Base-by-base conservation (phyloP, 2,329 filamentous ascomycete genomes). In the Myriosclerotinia scirpicola region DNA sequence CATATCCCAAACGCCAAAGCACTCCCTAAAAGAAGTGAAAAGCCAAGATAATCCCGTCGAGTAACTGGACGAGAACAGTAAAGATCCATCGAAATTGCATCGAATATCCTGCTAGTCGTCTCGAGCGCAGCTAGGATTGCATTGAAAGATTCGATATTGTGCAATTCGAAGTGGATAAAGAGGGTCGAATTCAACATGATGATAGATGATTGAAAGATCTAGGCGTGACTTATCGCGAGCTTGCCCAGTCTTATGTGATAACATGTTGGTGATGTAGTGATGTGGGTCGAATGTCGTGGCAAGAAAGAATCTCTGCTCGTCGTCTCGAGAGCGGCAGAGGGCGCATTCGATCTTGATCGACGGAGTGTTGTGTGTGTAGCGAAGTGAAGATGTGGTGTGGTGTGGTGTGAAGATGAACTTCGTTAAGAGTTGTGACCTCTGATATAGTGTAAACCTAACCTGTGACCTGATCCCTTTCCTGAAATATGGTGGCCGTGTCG, bases 381-480 rank as follows among this genome's bases (percentile, higher is more conserved):
- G 61, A 44, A 5, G 3, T 22, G 20, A 56, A 64, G 38, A 64
- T 22, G 11, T 34, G 52, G 11, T 22, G 60, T 34, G 52, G 11
- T 22, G 60, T 40, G 22, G 34, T 42, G 30, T 44, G 40, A 36
- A 15, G 30, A 34, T n/a, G 22, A 46, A 54, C 8, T 54, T n/a
- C 2, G 17, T 15, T n/a, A 22, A 54, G 50, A 63, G 60, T 63
- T 63, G 56, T 38, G 48, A 63, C 42, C 50, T 63, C 60, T 50
- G 14, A 20, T 26, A 34, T 60, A 46, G 36, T 17, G 36, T 65
- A 15, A 59, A 53, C 20, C 14, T 60, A 50, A 65, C 62, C 53
- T 65, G 62, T 53, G 64, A 65, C 54, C 54, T 52, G 44, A 50
- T 20, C 36, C 64, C 54, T 53, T 58, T 65, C 64, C 54, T 60